Evolutionary conservation across 1,139 yeast genomes (phyloP).

Genomic region (Yamadazyma triangularis): DNA sequence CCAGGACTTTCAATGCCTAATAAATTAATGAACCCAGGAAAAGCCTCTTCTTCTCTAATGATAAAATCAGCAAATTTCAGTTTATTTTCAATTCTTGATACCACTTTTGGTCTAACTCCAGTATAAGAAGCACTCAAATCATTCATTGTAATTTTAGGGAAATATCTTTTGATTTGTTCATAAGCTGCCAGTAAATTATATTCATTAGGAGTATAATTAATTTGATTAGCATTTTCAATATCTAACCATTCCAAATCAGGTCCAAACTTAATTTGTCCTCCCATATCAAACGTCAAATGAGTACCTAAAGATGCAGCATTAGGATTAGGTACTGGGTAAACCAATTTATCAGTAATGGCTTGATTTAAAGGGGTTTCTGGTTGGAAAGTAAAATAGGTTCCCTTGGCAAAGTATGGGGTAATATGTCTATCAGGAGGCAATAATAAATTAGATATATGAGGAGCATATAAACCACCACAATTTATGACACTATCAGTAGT

Average conservation of each 20-base stretch:
- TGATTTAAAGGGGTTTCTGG: slow-evolving; percentile 35
- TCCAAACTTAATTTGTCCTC: slow-evolving; percentile 78
- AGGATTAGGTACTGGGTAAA: slow-evolving; percentile 79
- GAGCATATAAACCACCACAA: slow-evolving; percentile 77
- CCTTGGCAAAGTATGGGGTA: slow-evolving; percentile 70
- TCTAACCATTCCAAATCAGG: slow-evolving; percentile 87
- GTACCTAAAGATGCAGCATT: slow-evolving; percentile 79
- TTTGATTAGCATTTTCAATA: slow-evolving; percentile 24
- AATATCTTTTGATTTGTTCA: slow-evolving; percentile 56
- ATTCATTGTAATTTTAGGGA: slow-evolving; percentile 49
- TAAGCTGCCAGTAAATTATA: slow-evolving; percentile 51
- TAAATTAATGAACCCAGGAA: slow-evolving; percentile 75
- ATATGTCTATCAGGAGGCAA: slow-evolving; percentile 61
- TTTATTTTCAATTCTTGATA: slow-evolving; percentile 37
- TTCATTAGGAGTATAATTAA: slow-evolving; percentile 46
- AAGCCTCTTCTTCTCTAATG: slow-evolving; percentile 58
- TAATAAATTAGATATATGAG: slow-evolving; percentile 60
- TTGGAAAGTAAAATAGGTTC: slow-evolving; percentile 66
- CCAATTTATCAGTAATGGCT: slow-evolving; percentile 33
- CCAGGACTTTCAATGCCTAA: slow-evolving; percentile 92
- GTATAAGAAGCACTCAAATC: slow-evolving; percentile 65
- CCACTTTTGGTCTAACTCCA: slow-evolving; percentile 79
- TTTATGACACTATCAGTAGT: slow-evolving; percentile 61
- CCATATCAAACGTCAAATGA: slow-evolving; percentile 79
- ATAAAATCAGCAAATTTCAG: slow-evolving; percentile 64